Conservation (phyloP, 306 rosid species). For the Prinsepia uniflora region DNA sequence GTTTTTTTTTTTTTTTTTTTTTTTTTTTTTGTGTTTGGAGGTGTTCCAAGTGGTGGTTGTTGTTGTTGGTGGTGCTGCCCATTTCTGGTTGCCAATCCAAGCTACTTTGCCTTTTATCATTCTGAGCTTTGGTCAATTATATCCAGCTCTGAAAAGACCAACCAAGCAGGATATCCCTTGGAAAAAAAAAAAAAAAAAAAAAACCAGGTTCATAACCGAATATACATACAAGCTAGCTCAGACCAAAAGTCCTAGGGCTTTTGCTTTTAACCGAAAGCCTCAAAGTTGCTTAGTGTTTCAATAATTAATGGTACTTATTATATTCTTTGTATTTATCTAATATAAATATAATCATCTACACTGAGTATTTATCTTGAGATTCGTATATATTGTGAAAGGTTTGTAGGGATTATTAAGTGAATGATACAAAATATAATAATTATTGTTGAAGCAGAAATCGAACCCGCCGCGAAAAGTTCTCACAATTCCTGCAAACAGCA, state of each 20-base stretch:
- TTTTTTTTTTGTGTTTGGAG: conserved; percentile 4
- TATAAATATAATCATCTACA: no score
- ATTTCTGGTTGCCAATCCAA: conserved; percentile 14
- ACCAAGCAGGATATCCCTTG: not conserved
- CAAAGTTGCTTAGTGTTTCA: not conserved
- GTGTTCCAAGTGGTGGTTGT: not conserved
- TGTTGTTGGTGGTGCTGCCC: not conserved
- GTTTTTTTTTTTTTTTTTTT: no score
- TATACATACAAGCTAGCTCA: no score
- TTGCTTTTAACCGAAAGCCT: conserved; percentile 10
- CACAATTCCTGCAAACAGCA: no score
- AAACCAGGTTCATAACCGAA: not conserved
- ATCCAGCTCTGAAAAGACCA: conserved; percentile 1
- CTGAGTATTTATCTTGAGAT: no score
- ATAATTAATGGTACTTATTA: no score
- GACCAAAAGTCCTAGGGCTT: not conserved
- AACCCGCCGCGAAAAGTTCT: no score
- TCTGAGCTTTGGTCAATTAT: conserved; percentile 1
- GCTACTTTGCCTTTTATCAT: not conserved
- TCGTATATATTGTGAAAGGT: no score
- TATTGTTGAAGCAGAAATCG: no score
- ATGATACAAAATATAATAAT: no score
- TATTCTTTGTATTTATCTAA: no score
- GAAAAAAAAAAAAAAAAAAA: not conserved
- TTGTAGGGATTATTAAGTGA: no score